Evolutionary conservation across 139 green algal genomes (phyloP).

Genomic region (Picochlorum costavermella): DNA sequence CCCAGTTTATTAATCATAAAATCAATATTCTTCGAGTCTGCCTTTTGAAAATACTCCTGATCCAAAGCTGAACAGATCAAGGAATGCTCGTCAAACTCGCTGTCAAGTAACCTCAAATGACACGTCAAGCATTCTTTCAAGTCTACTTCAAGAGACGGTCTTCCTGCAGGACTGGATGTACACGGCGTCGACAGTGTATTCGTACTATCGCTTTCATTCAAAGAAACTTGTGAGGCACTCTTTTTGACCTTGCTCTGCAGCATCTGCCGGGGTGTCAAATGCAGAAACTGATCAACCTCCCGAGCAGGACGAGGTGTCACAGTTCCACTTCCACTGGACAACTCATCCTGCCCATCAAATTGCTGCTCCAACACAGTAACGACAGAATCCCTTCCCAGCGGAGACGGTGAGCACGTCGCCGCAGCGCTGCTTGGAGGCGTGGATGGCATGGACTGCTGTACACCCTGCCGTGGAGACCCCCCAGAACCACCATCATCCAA

Average conservation of each 20-base stretch:
- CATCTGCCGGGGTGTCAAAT: too few relatives aligned
- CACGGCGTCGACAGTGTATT: too few relatives aligned
- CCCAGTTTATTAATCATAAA: conserved; percentile 18
- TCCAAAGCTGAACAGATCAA: conserved; percentile 31
- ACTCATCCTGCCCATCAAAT: conserved; percentile 22
- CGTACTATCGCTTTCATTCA: too few relatives aligned
- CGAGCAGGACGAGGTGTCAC: background rate
- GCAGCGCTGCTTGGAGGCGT: conserved; percentile 11
- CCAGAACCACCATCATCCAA: too few relatives aligned
- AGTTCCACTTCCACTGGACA: background rate
- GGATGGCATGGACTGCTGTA: background rate
- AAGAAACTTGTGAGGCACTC: too few relatives aligned
- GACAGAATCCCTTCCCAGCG: conserved; percentile 35
- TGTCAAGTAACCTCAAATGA: conserved; percentile 20
- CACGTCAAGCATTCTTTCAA: conserved; percentile 34
- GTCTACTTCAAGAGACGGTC: too few relatives aligned
- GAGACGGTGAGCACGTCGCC: conserved; percentile 15
- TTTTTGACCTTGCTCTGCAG: too few relatives aligned
- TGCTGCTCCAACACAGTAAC: conserved; percentile 43
- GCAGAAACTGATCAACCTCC: too few relatives aligned
- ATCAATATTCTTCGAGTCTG: conserved; percentile 16
- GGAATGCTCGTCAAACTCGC: conserved; percentile 27
- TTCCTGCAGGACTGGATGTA: background rate
- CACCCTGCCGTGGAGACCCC: conserved; percentile 1
- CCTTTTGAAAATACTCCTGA: conserved; percentile 10